Conservation (phyloP, 2,329 filamentous ascomycete species). For the Coniochaeta ligniaria region DNA sequence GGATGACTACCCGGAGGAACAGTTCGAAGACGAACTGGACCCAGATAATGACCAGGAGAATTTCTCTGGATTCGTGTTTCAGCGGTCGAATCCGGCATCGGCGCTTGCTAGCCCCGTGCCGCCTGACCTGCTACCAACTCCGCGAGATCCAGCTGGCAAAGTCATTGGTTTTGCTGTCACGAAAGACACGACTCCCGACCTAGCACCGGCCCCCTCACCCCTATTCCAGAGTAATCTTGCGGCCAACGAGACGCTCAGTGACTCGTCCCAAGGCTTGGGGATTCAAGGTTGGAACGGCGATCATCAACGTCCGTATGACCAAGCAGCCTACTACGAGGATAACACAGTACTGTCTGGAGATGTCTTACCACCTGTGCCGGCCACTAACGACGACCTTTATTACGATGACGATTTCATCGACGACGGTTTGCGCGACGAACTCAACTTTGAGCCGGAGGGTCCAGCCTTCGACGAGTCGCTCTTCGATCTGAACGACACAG, state of each 20-base stretch:
- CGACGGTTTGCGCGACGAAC: slow-evolving; percentile 38
- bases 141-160: slow-evolving; percentile 46
- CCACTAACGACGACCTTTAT: slow-evolving; percentile 6
- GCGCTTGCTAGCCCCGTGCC: slow-evolving; percentile 42
- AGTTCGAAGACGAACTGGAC: slow-evolving; percentile 27
- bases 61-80: slow-evolving; percentile 53
- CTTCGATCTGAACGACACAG: slow-evolving; percentile 62
- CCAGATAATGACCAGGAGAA: slow-evolving; percentile 53
- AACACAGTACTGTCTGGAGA: background rate
- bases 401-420: slow-evolving; percentile 67
- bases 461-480: slow-evolving; percentile 64
- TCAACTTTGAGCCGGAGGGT: slow-evolving; percentile 44
- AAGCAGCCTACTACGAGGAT: background rate
- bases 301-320: background rate
- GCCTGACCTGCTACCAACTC: slow-evolving; percentile 40
- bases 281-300: slow-evolving; percentile 26
- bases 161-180: slow-evolving; percentile 51
- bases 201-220: slow-evolving; percentile 12
- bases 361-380: slow-evolving; percentile 8
- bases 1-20: slow-evolving; percentile 28
- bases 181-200: slow-evolving; percentile 31
- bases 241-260: slow-evolving; percentile 9
- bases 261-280: slow-evolving; percentile 29
- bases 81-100: slow-evolving; percentile 45
- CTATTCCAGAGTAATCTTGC: slow-evolving; percentile 7